Conservation (phyloP, 1,284 basidiomycete genomes). For the Pterula multifida region DNA sequence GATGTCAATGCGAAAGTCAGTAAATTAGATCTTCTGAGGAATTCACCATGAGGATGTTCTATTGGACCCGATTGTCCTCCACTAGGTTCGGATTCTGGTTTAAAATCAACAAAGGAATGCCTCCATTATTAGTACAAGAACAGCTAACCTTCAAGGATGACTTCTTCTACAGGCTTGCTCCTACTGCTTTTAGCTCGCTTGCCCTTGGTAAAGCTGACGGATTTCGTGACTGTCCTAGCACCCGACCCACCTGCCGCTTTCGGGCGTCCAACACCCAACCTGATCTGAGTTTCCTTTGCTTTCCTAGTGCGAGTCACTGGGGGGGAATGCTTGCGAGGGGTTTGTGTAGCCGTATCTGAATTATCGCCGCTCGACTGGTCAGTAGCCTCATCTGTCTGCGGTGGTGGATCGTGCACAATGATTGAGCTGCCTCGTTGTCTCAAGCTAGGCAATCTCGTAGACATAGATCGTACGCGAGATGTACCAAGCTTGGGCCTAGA, state of each 20-base stretch:
- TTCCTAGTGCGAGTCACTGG: constrained; percentile 43
- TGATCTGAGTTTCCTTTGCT: constrained; percentile 56
- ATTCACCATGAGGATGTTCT: neutral
- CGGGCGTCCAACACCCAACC: constrained; percentile 63
- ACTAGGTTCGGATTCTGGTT: constrained; percentile 13
- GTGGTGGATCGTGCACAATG: constrained; percentile 26
- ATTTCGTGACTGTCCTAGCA: constrained; percentile 49
- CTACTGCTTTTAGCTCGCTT: constrained; percentile 38
- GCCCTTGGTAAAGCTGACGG: constrained; percentile 33
- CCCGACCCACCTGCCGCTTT: constrained; percentile 48
- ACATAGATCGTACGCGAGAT: constrained; percentile 24
- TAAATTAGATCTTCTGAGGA: neutral
- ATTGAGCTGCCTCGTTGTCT: constrained; percentile 27
- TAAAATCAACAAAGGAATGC: too few relatives aligned
- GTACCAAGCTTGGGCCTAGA: constrained; percentile 15
- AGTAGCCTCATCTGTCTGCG: neutral
- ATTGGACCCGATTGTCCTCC: neutral
- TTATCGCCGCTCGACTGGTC: neutral
- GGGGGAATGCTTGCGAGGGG: constrained; percentile 17
- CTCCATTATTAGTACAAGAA: too few relatives aligned
- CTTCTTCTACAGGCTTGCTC: constrained; percentile 38
- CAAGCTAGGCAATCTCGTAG: constrained; percentile 22
- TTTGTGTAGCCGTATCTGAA: neutral
- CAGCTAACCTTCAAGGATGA: constrained; percentile 49
- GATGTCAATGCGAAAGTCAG: neutral